Evolutionary conservation across 129 eudicot genomes (phyloP).

Genomic region (Erigeron canadensis): DNA sequence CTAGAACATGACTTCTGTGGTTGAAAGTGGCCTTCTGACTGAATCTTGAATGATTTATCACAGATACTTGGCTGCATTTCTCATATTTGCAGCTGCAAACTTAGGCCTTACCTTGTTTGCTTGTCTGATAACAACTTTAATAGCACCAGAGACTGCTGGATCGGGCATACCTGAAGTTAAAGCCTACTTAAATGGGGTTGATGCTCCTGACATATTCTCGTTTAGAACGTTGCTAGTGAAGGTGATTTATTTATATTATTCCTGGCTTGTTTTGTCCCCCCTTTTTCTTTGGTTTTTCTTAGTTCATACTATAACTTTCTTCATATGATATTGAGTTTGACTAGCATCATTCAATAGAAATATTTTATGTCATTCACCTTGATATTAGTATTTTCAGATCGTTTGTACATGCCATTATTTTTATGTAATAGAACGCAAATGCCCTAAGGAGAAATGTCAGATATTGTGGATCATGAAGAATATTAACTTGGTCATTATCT

Average conservation of each 20-base stretch:
- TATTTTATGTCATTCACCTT: background rate
- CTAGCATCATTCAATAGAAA: background rate
- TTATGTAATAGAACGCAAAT: background rate
- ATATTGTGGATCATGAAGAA: background rate
- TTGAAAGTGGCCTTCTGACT: background rate
- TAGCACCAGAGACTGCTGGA: slow-evolving; percentile 95
- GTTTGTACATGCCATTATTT: background rate
- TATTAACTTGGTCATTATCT: background rate
- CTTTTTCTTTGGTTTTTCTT: background rate
- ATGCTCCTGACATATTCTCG: slow-evolving; percentile 87
- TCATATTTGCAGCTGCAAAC: slow-evolving; percentile 72
- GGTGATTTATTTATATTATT: slow-evolving; percentile 39
- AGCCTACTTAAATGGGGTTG: slow-evolving; percentile 95
- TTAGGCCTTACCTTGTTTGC: slow-evolving; percentile 81
- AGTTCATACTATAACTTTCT: background rate
- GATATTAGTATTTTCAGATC: background rate
- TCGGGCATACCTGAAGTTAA: slow-evolving; percentile 98
- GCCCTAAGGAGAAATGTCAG: background rate
- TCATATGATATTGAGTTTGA: slow-evolving; percentile 11
- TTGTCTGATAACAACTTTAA: slow-evolving; percentile 55
- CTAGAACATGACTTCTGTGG: background rate
- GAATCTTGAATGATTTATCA: slow-evolving; percentile 9
- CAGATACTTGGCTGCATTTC: slow-evolving; percentile 70
- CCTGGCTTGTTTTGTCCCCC: background rate
- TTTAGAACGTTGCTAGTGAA: slow-evolving; percentile 64